Evolutionary conservation across 192 early-diverging fungal species (phyloP).

Genomic region (Umbelopsis sp.): DNA sequence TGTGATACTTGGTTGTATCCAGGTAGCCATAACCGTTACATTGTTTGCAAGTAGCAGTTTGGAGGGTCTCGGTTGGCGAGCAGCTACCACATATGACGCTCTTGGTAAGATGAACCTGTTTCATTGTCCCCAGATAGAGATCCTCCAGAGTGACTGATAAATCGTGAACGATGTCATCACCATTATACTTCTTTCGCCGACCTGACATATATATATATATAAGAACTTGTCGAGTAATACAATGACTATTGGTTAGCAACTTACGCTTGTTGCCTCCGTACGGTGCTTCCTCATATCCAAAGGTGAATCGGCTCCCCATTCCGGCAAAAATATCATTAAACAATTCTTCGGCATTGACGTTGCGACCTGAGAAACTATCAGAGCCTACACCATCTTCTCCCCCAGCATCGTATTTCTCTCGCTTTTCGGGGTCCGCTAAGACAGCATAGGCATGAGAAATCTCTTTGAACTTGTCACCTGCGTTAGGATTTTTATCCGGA

Average conservation of each 20-base stretch:
- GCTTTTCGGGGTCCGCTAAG: conserved; percentile 87
- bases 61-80: conserved; percentile 32
- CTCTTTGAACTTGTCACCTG: conserved; percentile 92
- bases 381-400: conserved; percentile 86
- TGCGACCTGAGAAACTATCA: conserved; percentile 61
- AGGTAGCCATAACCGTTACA: conserved; percentile 89
- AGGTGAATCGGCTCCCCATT: background rate
- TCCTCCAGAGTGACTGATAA: conserved; percentile 84
- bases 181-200: conserved; percentile 64
- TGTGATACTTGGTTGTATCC: conserved; percentile 75
- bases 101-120: conserved; percentile 90
- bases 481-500: conserved; percentile 86
- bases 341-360: conserved; percentile 82
- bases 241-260: background rate
- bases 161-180: conserved; percentile 89
- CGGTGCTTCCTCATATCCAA: background rate
- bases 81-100: conserved; percentile 85
- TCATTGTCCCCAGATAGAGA: conserved; percentile 82
- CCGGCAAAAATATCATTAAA: conserved; percentile 94
- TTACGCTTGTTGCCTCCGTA: conserved; percentile 10
- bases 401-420: conserved; percentile 87
- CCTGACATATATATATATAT: conserved; percentile 46
- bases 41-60: conserved; percentile 55
- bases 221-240: background rate
- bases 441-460: conserved; percentile 95